Percentiles rank a stretch among this genome's conserved stretches.
Conservation (phyloP, 345 rosid species). For the Linum tenue region DNA sequence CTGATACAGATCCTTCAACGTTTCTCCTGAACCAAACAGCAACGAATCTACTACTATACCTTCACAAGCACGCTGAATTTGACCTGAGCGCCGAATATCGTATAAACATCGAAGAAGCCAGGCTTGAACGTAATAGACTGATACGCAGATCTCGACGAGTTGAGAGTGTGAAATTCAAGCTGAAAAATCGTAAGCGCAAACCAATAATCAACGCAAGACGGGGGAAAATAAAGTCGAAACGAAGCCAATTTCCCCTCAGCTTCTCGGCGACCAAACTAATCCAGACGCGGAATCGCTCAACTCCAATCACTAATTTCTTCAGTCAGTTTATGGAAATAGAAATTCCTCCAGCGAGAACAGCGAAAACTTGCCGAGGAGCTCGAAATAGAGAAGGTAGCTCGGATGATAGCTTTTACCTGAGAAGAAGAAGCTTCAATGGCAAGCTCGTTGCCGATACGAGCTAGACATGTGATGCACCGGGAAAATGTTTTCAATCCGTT, state of each 20-base stretch:
- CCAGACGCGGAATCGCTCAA: too few species aligned
- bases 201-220: neutral
- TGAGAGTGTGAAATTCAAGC: slow-evolving; percentile 60
- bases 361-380: neutral
- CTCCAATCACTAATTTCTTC: too few species aligned
- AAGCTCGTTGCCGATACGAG: slow-evolving; percentile 84
- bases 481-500: slow-evolving; percentile 71
- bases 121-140: slow-evolving; percentile 56
- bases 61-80: slow-evolving; percentile 72
- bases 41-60: slow-evolving; percentile 22
- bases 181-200: slow-evolving; percentile 11
- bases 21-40: neutral
- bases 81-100: slow-evolving; percentile 42
- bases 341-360: neutral
- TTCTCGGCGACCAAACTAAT: neutral
- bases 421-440: slow-evolving; percentile 62
- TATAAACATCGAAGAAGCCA: slow-evolving; percentile 53
- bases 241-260: neutral
- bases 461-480: slow-evolving; percentile 64
- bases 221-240: too few species aligned
- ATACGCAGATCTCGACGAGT: slow-evolving; percentile 75
- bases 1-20: neutral
- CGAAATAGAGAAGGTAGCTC: neutral
- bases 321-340: neutral
- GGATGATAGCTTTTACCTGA: slow-evolving; percentile 41